phyloP scores from a whole-genome alignment of 1,284 basidiomycete species.

The Trichosporon coremiiforme region DNA sequence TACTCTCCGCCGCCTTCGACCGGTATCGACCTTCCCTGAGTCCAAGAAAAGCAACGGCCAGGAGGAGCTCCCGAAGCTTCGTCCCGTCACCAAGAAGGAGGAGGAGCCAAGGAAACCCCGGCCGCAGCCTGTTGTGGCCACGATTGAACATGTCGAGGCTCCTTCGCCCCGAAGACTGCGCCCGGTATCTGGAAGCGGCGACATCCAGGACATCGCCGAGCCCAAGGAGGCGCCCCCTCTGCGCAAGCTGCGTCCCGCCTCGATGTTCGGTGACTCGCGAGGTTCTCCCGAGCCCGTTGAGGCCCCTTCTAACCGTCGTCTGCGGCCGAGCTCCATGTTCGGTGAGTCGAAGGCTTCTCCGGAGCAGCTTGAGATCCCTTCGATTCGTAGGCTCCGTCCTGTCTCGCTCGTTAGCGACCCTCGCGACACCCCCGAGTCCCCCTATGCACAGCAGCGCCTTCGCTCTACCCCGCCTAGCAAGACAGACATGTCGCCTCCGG shows the following conservation, averaged over 20 bases:
- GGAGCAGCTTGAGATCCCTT: slow-evolving; percentile 5
- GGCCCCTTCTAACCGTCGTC: background rate
- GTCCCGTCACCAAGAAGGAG: background rate
- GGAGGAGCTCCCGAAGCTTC: slow-evolving; percentile 1
- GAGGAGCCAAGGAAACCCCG: background rate
- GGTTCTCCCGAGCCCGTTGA: slow-evolving; percentile 3
- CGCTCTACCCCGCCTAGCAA: background rate
- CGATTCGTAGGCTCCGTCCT: slow-evolving; percentile 1
- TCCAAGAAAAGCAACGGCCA: background rate
- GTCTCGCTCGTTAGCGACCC: slow-evolving; percentile 11
- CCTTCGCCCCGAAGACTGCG: background rate
- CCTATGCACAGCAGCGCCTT: background rate
- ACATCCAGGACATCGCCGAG: background rate
- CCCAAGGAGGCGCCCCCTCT: background rate
- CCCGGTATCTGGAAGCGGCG: background rate
- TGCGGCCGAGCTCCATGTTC: slow-evolving; percentile 1
- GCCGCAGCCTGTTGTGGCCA: slow-evolving; percentile 4
- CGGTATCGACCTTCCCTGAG: background rate
- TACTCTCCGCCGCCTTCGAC: slow-evolving; percentile 3
- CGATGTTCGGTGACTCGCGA: slow-evolving; percentile 17
- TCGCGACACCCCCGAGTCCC: slow-evolving; percentile 9
- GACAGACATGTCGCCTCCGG: background rate
- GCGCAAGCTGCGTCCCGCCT: slow-evolving; percentile 17
- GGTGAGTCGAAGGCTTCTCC: background rate
- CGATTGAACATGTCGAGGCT: slow-evolving; percentile 7